Evolutionary conservation across 345 rosid genomes (phyloP).

Genomic region (Nasturtium officinale): DNA sequence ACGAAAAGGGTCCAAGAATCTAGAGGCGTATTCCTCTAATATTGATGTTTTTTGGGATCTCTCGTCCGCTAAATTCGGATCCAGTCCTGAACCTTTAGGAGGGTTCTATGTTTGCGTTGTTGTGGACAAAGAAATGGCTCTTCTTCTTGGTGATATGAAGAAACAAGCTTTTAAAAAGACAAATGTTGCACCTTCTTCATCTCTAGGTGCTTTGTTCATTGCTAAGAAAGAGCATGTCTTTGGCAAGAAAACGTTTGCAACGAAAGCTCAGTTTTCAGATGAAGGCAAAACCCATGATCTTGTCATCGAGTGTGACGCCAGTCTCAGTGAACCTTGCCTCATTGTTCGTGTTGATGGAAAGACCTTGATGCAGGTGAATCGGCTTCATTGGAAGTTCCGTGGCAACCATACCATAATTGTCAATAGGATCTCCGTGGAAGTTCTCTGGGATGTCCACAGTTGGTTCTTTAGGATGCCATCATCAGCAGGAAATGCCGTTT

Average conservation of each 20-base stretch:
- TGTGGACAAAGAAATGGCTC: slow-evolving; percentile 70
- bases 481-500: slow-evolving; percentile 74
- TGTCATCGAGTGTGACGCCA: slow-evolving; percentile 67
- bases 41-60: slow-evolving; percentile 88
- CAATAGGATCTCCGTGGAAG: slow-evolving; percentile 74
- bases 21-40: slow-evolving; percentile 69
- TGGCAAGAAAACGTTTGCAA: slow-evolving; percentile 69
- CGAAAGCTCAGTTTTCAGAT: slow-evolving; percentile 73
- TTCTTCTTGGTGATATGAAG: slow-evolving; percentile 88
- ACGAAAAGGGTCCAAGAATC: slow-evolving; percentile 85
- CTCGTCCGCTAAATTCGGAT: slow-evolving; percentile 77
- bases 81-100: slow-evolving; percentile 83
- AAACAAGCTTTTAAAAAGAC: slow-evolving; percentile 88
- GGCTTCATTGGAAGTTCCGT: slow-evolving; percentile 83
- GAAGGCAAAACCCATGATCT: slow-evolving; percentile 70
- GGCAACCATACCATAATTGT: slow-evolving; percentile 80
- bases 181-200: slow-evolving; percentile 43
- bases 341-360: slow-evolving; percentile 72
- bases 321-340: slow-evolving; percentile 65
- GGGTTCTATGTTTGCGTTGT: slow-evolving; percentile 82
- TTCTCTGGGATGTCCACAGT: slow-evolving; percentile 90
- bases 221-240: slow-evolving; percentile 82
- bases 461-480: slow-evolving; percentile 82
- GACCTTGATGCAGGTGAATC: slow-evolving; percentile 76
- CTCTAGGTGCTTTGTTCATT: slow-evolving; percentile 55